Base-by-base conservation (phyloP, 2,329 filamentous ascomycete species). In the Chrysoporthe austroafricana region DNA sequence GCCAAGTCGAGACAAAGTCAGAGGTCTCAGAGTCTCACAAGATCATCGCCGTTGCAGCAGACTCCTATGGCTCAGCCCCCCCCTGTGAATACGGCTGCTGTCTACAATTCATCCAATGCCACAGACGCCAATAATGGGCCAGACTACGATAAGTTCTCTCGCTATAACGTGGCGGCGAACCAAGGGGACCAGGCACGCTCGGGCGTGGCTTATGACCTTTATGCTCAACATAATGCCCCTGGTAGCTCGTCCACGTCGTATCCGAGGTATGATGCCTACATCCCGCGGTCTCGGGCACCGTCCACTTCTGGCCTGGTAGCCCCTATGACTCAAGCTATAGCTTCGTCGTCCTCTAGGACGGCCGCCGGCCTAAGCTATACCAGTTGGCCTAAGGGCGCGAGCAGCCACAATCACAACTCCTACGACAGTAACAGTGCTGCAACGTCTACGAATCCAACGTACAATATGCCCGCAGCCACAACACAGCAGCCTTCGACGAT, bases 1-100 rank as follows among this genome's bases (percentile, higher is more conserved):
- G 71, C 75, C 13, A 74, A 74, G 66, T 80, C 80, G 14, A 73
- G 76, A 63, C 77, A 79, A 57, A 73, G 75, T 2, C 77, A 78
- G n/a, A 75, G 76, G 54, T 68, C 74, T 1, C 76, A 78, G 64
- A 76, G 70, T 5, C 74, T 71, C 18, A 76, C 77, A 32, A 75
- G 77, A 1, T 71, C 64, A 16, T 63, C 71, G 32, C 39, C 73
- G 66, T 60, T 64, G 26, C 65, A 66, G 61, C 65, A 73, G 26
- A 68, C 58, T 32, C 16, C 52, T 64, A 32, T 61, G 60, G 39
- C 63, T 14, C 70, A 64, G 57, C 63, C 66, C 8, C 43, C 64
- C n/a, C 14, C 71, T 67, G n/a, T 39, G 56, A 26, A 70, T 63
- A 65, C 71, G 42, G 69, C 58, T 39, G 57, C 72, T 1, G 63